phyloP scores from a whole-genome alignment of 2,329 filamentous ascomycete genomes.

The Pseudocercospora cruenta region DNA sequence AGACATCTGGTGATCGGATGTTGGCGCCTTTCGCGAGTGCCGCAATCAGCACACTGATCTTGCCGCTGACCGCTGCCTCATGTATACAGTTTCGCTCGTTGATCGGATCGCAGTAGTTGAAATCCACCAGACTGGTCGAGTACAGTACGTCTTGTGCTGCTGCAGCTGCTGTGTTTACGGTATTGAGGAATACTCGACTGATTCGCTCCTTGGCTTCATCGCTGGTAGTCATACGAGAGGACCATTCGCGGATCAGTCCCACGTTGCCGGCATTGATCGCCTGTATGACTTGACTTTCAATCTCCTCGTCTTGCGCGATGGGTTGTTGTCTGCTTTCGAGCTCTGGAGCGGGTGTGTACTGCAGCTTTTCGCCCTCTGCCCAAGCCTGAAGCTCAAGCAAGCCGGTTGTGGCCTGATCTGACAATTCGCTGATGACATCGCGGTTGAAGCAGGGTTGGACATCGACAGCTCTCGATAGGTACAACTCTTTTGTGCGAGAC shows the following conservation, averaged over 20 bases:
- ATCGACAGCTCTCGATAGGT: slow-evolving; percentile 92
- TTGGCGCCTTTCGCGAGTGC: slow-evolving; percentile 77
- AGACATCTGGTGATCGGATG: slow-evolving; percentile 82
- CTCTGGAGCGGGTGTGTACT: slow-evolving; percentile 53
- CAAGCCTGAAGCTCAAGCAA: slow-evolving; percentile 92
- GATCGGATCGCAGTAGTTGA: slow-evolving; percentile 95
- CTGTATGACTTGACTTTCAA: slow-evolving; percentile 85
- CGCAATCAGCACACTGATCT: slow-evolving; percentile 73
- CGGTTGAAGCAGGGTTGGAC: slow-evolving; percentile 98
- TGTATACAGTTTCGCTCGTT: slow-evolving; percentile 96
- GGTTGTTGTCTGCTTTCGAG: slow-evolving; percentile 42
- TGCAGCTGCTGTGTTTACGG: slow-evolving; percentile 81
- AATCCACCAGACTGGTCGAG: slow-evolving; percentile 79
- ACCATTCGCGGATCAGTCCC: slow-evolving; percentile 75
- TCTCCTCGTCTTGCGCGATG: slow-evolving; percentile 78
- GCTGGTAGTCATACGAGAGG: slow-evolving; percentile 68
- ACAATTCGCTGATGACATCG: slow-evolving; percentile 93
- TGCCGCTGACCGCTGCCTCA: slow-evolving; percentile 93
- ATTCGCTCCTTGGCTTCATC: slow-evolving; percentile 72
- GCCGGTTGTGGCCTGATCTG: slow-evolving; percentile 95
- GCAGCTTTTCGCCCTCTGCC: slow-evolving; percentile 94
- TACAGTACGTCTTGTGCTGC: slow-evolving; percentile 76
- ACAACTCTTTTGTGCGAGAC: slow-evolving; percentile 96
- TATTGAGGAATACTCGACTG: slow-evolving; percentile 86
- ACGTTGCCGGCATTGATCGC: slow-evolving; percentile 82